Percentiles rank a stretch among this genome's conserved stretches.
Conservation (phyloP, 1,284 basidiomycete genomes). For the Ustilago xerochloae region DNA sequence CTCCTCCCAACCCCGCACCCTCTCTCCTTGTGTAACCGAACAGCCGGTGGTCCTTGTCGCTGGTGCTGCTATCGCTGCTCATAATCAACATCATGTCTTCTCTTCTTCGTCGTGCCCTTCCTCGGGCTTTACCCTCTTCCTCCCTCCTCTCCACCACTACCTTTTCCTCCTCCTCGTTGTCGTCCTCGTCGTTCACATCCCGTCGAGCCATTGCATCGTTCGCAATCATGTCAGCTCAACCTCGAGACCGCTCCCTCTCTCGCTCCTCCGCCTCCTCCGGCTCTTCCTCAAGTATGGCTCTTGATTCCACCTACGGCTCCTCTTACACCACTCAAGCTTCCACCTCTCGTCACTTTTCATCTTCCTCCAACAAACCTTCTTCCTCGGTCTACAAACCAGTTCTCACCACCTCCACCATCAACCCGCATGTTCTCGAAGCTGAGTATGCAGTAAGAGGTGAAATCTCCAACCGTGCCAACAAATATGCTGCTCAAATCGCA, state of each 20-base stretch:
- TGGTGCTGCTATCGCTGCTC: not conserved
- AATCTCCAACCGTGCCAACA: conserved; percentile 90
- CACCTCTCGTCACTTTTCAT: conserved; percentile 32
- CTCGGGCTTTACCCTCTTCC: conserved; percentile 15
- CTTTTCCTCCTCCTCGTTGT: not conserved
- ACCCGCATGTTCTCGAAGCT: conserved; percentile 85
- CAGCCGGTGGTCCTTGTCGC: not conserved
- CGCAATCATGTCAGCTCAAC: conserved; percentile 12
- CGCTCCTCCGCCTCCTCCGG: conserved; percentile 27
- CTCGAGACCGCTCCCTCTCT: conserved; percentile 26
- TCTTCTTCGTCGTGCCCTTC: conserved; percentile 33
- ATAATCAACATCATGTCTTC: conserved; percentile 10
- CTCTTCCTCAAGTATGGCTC: conserved; percentile 29
- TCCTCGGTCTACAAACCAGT: conserved; percentile 69
- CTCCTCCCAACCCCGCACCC: not conserved
- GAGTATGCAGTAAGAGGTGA: conserved; percentile 98
- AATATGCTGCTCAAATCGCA: conserved; percentile 71
- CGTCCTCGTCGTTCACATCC: not conserved
- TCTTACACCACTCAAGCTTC: conserved; percentile 43
- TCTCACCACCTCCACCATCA: conserved; percentile 70
- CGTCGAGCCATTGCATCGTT: conserved; percentile 17
- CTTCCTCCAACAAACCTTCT: conserved; percentile 45
- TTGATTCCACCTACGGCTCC: conserved; percentile 27
- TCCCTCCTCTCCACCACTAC: conserved; percentile 8
- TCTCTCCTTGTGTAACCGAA: not conserved